phyloP scores from a whole-genome alignment of 192 early-diverging fungal genomes.

The Coemansia sp. region DNA sequence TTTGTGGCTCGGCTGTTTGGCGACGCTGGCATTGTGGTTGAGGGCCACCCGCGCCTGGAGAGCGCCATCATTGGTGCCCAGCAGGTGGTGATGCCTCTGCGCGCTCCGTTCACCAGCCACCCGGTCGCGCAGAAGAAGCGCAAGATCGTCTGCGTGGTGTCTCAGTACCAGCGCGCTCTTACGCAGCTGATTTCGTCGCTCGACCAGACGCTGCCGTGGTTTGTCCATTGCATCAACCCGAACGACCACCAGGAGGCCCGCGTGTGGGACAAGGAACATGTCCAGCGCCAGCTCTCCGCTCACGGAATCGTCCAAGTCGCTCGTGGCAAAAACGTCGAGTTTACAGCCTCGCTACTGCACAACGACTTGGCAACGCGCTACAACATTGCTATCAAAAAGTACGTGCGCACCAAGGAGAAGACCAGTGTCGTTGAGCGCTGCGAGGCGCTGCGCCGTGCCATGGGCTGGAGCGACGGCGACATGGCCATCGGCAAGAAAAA shows the following conservation, averaged over 20 bases:
- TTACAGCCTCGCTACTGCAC: constrained; percentile 70
- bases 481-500: constrained; percentile 61
- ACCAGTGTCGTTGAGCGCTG: constrained; percentile 43
- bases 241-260: constrained; percentile 58
- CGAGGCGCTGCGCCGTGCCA: constrained; percentile 53
- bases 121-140: constrained; percentile 37
- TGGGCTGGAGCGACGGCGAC: constrained; percentile 59
- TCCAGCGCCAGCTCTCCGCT: constrained; percentile 70
- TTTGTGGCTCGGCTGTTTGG: constrained; percentile 77
- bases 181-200: constrained; percentile 66
- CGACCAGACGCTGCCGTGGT: constrained; percentile 79
- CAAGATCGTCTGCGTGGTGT: constrained; percentile 59
- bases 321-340: constrained; percentile 62
- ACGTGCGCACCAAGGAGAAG: constrained; percentile 53
- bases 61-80: constrained; percentile 78
- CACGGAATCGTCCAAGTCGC: constrained; percentile 69
- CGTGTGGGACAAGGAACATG: constrained; percentile 63
- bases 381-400: constrained; percentile 55
- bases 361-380: constrained; percentile 80
- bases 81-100: constrained; percentile 65
- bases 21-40: constrained; percentile 66
- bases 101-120: constrained; percentile 54
- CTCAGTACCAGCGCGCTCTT: constrained; percentile 68
- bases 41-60: constrained; percentile 78
- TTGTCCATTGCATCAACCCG: constrained; percentile 70